Evolutionary conservation across 2,329 filamentous ascomycete species (phyloP), one percentile per base, ranked within the genome.

Genomic region (Cladophialophora bantiana): DNA sequence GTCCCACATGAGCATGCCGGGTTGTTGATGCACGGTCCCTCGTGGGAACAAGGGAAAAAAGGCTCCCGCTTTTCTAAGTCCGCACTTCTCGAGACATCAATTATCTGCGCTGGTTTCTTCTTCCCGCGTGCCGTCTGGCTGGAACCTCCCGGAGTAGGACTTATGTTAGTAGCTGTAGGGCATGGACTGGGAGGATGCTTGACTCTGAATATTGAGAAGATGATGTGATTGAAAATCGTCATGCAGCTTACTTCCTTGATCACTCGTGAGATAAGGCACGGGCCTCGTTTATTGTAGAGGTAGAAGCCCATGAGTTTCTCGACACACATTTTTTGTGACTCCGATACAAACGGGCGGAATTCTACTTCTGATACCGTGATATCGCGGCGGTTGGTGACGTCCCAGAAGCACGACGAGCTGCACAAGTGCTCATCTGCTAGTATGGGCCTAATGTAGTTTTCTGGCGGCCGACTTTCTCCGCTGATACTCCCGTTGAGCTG

Each of bases 21-120:
- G 52, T 73, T 69, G 40, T 65, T 66, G 54, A 67, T 32, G 59
- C 73, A 74, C 34, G 69, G 69, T 10, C 73, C 73, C 1, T 67
- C 55, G 60, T 74, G 73, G 7, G 65, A 68, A 61, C 73, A 74
- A 34, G 71, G 73, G 5, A 68, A n/a, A 48, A 73, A 73, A 7
- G 71, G 68, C 26, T 57, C 42, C n/a, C 73, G 69, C 3, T 70
- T 56, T 12, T 70, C 68, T 50, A 73, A 48, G 20, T 69, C 58
- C 7, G 54, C 42, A 50, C 68, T 73, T 10, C 57, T 62, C 2
- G 71, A 71, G 18, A 65, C 60, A 34, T 73, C 67, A 31, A 69
- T 66, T 7, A 38, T 57, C 7, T 53, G 56, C 12, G 52, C 20
- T n/a, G 38, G 52, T 35, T 64, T 67, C 55, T 64, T 50, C 15